Base-by-base conservation (phyloP, 2,329 filamentous ascomycete species). In the Aspergillus tanneri region DNA sequence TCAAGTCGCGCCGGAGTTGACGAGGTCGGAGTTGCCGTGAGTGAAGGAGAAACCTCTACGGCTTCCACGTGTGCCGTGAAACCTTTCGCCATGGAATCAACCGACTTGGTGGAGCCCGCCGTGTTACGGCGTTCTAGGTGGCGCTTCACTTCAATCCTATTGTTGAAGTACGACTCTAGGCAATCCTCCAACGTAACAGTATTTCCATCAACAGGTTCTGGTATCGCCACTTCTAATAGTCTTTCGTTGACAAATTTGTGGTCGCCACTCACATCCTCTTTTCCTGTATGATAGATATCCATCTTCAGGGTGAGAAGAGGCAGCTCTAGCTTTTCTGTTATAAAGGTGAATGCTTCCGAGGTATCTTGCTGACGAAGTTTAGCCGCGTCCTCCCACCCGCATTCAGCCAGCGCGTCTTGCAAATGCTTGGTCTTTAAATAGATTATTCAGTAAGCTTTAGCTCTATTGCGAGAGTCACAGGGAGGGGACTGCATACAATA, bases 221-320 rank as follows among this genome's bases (percentile, higher is more conserved):
- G 78, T 0, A 99, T 88, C 0, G 90, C 91, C 32, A 99, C 82
- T 62, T 97, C 93, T 5, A 99, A 77, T 18, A 96, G 73, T 44
- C 93, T 80, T 71, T 99, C 93, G 57, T 95, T 92, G 44, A 96
- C 84, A 48, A 96, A 89, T 65, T 95, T 96, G 74, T 97, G 92
- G 62, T 99, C 93, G 56, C 95, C 90, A 32, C 83, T 82, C 41
- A 87, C 86, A 53, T 86, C 82, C 60, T 88, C 86, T 62, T 88
- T 90, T 11, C 92, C 93, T 19, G 90, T 88, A 63, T 96, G 93
- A 59, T 92, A 96, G 11, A 97, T 84, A 64, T 97, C 91, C 75
- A 96, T 92, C 65, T 96, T 95, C 28, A 97, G 72, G 0, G 91
- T 91, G 21, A 97, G 79, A 2, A 97, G 77, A 5, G 93, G 93